These are phyloP conservation scores for Rosa persica DNA, from an alignment of 306 rosid genomes.

Conservation along the genomic window DNA sequence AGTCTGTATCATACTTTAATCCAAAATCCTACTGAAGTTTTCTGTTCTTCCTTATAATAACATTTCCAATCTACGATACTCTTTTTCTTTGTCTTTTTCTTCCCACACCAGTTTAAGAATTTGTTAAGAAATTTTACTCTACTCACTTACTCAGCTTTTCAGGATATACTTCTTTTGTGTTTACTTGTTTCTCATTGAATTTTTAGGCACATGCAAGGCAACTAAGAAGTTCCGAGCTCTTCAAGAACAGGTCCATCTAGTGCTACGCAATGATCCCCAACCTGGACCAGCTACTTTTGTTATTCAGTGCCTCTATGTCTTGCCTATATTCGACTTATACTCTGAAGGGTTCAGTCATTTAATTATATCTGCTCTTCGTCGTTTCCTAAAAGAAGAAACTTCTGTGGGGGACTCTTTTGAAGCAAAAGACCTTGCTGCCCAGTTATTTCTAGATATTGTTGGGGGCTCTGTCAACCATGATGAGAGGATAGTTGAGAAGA, in stretches of 20 bases:
- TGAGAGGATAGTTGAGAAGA: constrained; percentile 62
- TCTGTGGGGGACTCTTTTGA: constrained; percentile 39
- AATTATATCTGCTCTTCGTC: constrained; percentile 70
- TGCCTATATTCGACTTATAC: constrained; percentile 66
- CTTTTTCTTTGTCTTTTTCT: not conserved
- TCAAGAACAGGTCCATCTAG: constrained; percentile 76
- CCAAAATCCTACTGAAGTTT: not conserved
- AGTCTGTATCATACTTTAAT: not conserved
- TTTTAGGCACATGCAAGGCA: constrained; percentile 81
- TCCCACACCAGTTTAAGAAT: not conserved
- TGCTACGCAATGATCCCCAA: constrained; percentile 73
- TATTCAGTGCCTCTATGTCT: constrained; percentile 69
- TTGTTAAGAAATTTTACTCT: not conserved
- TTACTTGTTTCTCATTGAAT: constrained; percentile 35
- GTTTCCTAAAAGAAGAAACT: constrained; percentile 52
- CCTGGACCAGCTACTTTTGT: constrained; percentile 85
- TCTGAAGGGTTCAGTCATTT: constrained; percentile 87
- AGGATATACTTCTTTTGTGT: constrained; percentile 24
- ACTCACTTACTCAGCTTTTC: constrained; percentile 5
- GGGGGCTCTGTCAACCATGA: constrained; percentile 71
- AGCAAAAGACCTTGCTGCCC: constrained; percentile 66
- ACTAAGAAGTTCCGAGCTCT: constrained; percentile 83
- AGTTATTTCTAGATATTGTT: constrained; percentile 59
- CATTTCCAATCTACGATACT: not conserved
- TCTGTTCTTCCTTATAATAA: not conserved